Percentiles rank a stretch among this genome's conserved stretches.
Evolutionary conservation across 176 grass and related monocot species (phyloP).

Genomic region (Cenchrus americanus): DNA sequence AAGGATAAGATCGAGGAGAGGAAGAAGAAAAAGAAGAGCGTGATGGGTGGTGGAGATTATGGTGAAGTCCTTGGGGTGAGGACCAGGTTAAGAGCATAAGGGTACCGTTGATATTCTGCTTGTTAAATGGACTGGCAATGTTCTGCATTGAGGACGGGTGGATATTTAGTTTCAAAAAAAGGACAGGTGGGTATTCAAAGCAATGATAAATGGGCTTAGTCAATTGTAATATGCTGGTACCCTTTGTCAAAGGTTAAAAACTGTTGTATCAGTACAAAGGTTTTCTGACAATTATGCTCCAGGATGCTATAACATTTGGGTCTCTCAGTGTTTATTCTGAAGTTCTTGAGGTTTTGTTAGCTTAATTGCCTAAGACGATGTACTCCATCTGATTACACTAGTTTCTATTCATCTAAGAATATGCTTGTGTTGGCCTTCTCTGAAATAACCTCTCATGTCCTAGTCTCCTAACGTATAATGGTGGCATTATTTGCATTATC

Average conservation of each 20-base stretch:
- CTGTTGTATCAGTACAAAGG: conserved; percentile 20
- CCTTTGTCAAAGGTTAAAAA: background rate
- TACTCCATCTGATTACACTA: background rate
- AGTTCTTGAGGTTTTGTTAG: conserved; percentile 38
- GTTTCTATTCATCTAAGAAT: conserved; percentile 27
- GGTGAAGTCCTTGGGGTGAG: background rate
- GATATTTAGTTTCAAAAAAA: background rate
- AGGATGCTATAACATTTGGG: background rate
- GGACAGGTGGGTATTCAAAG: background rate
- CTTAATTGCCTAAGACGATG: conserved; percentile 7
- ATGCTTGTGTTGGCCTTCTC: background rate
- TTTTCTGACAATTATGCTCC: background rate
- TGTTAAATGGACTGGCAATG: background rate
- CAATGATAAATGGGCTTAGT: conserved; percentile 1
- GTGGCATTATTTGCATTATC: background rate
- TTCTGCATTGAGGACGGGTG: background rate
- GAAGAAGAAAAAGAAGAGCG: conserved; percentile 49
- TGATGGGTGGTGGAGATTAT: conserved; percentile 30
- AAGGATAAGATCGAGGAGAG: conserved; percentile 18
- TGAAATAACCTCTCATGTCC: background rate
- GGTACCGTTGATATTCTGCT: background rate
- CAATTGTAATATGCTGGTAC: conserved; percentile 15
- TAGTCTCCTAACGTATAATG: background rate
- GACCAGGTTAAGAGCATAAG: conserved; percentile 41
- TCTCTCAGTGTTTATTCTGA: background rate